These are phyloP conservation scores for Candida qinlingensis DNA, from an alignment of 805 yeast genomes.

Conservation along the genomic window DNA sequence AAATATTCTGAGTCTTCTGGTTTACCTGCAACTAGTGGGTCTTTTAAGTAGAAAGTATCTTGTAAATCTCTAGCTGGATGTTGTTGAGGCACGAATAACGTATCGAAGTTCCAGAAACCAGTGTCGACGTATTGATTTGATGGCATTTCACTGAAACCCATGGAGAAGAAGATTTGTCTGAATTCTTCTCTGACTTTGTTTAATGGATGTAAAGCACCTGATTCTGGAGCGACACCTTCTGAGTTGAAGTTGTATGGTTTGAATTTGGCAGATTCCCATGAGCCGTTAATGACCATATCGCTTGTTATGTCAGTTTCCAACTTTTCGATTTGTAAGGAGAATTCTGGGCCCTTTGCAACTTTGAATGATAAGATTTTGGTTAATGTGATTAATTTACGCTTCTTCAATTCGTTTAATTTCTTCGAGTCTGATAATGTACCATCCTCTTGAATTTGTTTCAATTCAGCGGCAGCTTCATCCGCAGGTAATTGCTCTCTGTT, in stretches of 20 bases:
- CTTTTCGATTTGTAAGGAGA: constrained; percentile 72
- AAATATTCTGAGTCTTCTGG: constrained; percentile 81
- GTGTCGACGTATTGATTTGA: constrained; percentile 96
- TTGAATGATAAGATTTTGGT: constrained; percentile 71
- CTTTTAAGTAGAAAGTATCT: constrained; percentile 96
- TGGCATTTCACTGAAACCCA: constrained; percentile 99
- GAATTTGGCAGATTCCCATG: constrained; percentile 80
- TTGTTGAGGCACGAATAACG: constrained; percentile 96
- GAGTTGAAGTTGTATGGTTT: constrained; percentile 95
- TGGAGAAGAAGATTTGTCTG: constrained; percentile 92
- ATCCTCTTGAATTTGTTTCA: constrained; percentile 49
- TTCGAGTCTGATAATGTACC: constrained; percentile 59
- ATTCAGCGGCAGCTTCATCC: constrained; percentile 63
- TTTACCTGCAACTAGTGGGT: constrained; percentile 73
- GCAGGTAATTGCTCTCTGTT: constrained; percentile 43
- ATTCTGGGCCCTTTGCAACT: constrained; percentile 77
- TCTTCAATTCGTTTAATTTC: constrained; percentile 79
- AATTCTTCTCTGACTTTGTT: constrained; percentile 97
- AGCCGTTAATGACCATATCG: constrained; percentile 80
- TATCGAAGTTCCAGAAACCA: constrained; percentile 98
- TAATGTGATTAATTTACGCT: constrained; percentile 78
- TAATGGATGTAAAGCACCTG: constrained; percentile 96
- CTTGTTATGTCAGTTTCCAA: constrained; percentile 91
- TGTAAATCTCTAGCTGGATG: constrained; percentile 99
- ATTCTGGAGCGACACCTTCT: constrained; percentile 78